phyloP scores from a whole-genome alignment of 169 alveolate species.

The Plasmodium knowlesi region DNA sequence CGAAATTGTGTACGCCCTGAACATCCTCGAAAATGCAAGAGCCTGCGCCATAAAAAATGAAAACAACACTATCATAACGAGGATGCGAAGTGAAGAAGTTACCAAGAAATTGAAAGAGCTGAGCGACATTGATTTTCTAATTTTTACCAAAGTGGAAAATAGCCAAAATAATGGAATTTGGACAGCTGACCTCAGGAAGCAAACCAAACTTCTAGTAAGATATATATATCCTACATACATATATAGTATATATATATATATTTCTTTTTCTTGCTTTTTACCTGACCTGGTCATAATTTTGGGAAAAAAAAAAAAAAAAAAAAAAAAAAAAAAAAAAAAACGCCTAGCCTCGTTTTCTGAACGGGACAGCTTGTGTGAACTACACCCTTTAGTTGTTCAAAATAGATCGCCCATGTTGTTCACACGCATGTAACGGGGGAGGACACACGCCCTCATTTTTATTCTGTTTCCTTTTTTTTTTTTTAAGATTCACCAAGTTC shows the following conservation, averaged over 20 bases:
- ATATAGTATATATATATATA: no score
- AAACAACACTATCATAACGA: slow-evolving; percentile 75
- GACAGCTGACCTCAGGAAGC: slow-evolving; percentile 93
- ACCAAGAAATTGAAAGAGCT: slow-evolving; percentile 87
- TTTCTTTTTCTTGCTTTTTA: not conserved
- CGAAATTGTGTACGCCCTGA: slow-evolving; percentile 76
- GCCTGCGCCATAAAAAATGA: slow-evolving; percentile 80
- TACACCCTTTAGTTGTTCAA: not conserved
- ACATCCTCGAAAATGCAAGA: slow-evolving; percentile 78
- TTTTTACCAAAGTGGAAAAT: slow-evolving; percentile 91
- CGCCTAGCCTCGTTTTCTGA: not conserved
- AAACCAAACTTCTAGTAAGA: slow-evolving; percentile 86
- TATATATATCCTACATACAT: not conserved
- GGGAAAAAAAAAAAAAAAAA: no score
- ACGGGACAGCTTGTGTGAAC: not conserved
- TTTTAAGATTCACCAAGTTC: slow-evolving; percentile 89
- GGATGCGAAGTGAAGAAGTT: slow-evolving; percentile 86
- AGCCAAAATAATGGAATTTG: slow-evolving; percentile 93
- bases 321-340: no score
- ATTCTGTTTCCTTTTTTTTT: not conserved
- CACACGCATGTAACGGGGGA: not conserved
- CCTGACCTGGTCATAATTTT: not conserved
- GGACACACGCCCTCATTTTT: not conserved
- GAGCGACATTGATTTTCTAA: slow-evolving; percentile 89
- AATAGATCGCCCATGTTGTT: not conserved